These are phyloP conservation scores for Microdochium trichocladiopsis DNA, from an alignment of 2,329 filamentous ascomycete genomes.

Conservation along the genomic window DNA sequence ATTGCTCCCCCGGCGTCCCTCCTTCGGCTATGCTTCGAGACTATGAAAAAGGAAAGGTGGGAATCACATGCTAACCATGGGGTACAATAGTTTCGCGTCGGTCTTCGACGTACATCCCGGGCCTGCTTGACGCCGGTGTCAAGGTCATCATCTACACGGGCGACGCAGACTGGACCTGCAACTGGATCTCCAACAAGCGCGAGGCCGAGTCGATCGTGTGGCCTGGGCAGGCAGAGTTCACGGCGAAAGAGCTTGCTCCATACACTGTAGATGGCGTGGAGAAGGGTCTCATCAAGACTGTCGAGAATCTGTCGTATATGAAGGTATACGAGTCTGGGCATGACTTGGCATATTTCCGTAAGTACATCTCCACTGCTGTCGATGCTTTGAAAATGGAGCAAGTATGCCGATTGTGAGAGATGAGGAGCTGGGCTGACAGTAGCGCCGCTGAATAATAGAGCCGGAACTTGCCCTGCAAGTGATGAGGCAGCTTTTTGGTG, in stretches of 20 bases:
- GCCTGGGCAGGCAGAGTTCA: slow-evolving; percentile 30
- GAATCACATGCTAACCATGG: slow-evolving; percentile 1
- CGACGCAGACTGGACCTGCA: slow-evolving; percentile 52
- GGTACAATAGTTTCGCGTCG: slow-evolving; percentile 25
- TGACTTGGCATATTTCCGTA: slow-evolving; percentile 36
- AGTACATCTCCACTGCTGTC: slow-evolving; percentile 6
- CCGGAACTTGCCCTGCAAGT: background rate
- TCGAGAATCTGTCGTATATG: slow-evolving; percentile 40
- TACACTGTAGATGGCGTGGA: slow-evolving; percentile 42
- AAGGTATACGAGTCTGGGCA: slow-evolving; percentile 39
- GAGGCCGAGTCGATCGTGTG: slow-evolving; percentile 39
- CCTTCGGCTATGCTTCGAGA: too few species aligned
- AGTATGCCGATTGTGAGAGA: background rate
- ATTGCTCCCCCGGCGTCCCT: too few species aligned
- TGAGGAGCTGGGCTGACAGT: background rate
- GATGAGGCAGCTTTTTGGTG: background rate
- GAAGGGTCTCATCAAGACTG: slow-evolving; percentile 41
- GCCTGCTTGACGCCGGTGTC: slow-evolving; percentile 39
- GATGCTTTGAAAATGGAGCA: background rate
- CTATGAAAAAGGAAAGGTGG: too few species aligned
- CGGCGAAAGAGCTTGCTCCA: slow-evolving; percentile 20
- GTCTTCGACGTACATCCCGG: slow-evolving; percentile 32
- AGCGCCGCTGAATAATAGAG: background rate
- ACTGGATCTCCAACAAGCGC: slow-evolving; percentile 44
- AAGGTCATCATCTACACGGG: slow-evolving; percentile 46